These are phyloP conservation scores for Arthroderma uncinatum DNA, from an alignment of 2,329 filamentous ascomycete species.

Conservation along the genomic window DNA sequence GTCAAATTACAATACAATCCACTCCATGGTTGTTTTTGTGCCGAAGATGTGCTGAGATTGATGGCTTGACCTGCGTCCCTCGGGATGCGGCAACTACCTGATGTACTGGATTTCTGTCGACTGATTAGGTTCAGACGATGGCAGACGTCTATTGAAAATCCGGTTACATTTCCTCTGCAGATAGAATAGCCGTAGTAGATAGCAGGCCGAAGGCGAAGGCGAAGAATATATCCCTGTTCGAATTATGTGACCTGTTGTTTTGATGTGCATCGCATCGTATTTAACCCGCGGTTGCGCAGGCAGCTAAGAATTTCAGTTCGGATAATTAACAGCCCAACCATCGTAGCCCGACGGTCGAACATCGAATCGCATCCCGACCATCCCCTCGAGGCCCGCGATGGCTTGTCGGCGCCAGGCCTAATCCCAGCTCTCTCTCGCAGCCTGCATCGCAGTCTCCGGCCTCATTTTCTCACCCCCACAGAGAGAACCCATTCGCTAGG, in stretches of 20 bases:
- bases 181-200: background rate
- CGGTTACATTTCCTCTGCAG: constrained; percentile 25
- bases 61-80: constrained; percentile 14
- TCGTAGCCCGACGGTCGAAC: background rate
- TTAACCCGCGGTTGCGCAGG: background rate
- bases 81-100: constrained; percentile 23
- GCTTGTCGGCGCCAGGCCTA: background rate
- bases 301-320: background rate
- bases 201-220: background rate
- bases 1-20: constrained; percentile 97
- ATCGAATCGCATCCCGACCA: background rate
- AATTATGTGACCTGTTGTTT: constrained; percentile 1
- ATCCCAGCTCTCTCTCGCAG: background rate
- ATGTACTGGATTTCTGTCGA: constrained; percentile 37
- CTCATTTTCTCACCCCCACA: background rate
- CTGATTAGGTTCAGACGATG: constrained; percentile 20
- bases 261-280: background rate
- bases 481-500: background rate
- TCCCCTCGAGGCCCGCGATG: background rate
- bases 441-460: background rate
- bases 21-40: constrained; percentile 77
- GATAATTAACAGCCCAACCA: background rate
- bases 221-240: background rate
- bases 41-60: constrained; percentile 96
- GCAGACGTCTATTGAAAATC: constrained; percentile 37